These are phyloP conservation scores for Populus alba DNA, from an alignment of 345 rosid species.

Conservation along the genomic window DNA sequence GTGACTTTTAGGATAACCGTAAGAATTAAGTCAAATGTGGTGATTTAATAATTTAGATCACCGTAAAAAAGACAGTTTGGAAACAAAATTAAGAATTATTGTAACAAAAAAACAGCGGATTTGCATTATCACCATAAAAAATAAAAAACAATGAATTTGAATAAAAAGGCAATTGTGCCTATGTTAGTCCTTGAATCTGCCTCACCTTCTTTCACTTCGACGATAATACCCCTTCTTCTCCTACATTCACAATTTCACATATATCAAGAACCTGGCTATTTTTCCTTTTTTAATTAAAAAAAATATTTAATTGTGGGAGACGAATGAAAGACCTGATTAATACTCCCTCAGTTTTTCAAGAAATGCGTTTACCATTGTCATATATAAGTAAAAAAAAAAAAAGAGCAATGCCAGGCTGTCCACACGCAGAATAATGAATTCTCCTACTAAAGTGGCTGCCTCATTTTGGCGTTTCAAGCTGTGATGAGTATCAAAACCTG, in stretches of 20 bases:
- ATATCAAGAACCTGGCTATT: not conserved
- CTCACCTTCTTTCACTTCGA: too few relatives aligned
- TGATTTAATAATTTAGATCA: not conserved
- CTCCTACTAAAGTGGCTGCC: too few relatives aligned
- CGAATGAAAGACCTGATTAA: not conserved
- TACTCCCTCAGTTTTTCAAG: not conserved
- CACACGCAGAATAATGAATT: not conserved
- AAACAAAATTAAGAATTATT: too few relatives aligned
- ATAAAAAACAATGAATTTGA: not conserved
- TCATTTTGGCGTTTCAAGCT: not conserved
- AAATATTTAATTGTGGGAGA: not conserved
- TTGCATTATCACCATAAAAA: too few relatives aligned
- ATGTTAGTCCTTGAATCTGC: not conserved
- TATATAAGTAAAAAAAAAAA: too few relatives aligned
- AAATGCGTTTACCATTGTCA: not conserved
- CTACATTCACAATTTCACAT: too few relatives aligned
- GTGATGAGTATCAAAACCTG: not conserved
- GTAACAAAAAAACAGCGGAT: too few relatives aligned
- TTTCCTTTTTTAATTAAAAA: not conserved
- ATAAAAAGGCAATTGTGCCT: not conserved
- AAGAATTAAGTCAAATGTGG: too few relatives aligned
- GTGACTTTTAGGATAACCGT: too few relatives aligned
- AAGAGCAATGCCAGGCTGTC: not conserved
- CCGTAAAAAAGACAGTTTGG: too few relatives aligned
- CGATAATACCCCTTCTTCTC: too few relatives aligned